phyloP scores from a whole-genome alignment of 2,329 filamentous ascomycete species.

The Colletotrichum graminicola region DNA sequence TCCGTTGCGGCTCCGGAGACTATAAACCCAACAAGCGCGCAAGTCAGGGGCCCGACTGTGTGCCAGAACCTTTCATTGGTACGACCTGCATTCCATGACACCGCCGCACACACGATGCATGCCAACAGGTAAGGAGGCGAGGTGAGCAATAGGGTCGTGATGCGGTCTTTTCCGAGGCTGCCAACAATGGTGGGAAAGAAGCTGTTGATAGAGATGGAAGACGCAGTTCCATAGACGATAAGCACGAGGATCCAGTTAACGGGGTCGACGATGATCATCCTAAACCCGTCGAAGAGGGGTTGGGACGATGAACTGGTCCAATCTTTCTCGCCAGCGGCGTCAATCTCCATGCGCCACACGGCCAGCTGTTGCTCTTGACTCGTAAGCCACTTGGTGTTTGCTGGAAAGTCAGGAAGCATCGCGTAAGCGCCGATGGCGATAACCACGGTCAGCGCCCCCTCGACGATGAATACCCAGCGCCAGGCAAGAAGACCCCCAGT shows the following conservation, averaged over 20 bases:
- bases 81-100: constrained; percentile 38
- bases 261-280: constrained; percentile 43
- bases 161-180: constrained; percentile 43
- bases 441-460: constrained; percentile 48
- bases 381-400: constrained; percentile 53
- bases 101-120: constrained; percentile 47
- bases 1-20: constrained; percentile 31
- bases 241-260: constrained; percentile 44
- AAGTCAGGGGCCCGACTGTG: constrained; percentile 31
- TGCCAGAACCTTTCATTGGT: constrained; percentile 40
- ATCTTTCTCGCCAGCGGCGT: constrained; percentile 45
- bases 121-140: constrained; percentile 58
- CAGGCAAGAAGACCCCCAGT: constrained; percentile 49
- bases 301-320: constrained; percentile 41
- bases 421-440: constrained; percentile 58
- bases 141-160: constrained; percentile 58
- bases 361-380: constrained; percentile 44
- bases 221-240: constrained; percentile 43
- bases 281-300: constrained; percentile 43
- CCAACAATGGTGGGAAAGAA: constrained; percentile 46
- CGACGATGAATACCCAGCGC: constrained; percentile 66
- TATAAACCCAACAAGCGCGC: constrained; percentile 38
- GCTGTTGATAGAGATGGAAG: constrained; percentile 43
- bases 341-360: constrained; percentile 43
- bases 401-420: constrained; percentile 49